Base-by-base conservation (phyloP, 163 green algal species). In the Chlamydomonas reinhardtii region DNA sequence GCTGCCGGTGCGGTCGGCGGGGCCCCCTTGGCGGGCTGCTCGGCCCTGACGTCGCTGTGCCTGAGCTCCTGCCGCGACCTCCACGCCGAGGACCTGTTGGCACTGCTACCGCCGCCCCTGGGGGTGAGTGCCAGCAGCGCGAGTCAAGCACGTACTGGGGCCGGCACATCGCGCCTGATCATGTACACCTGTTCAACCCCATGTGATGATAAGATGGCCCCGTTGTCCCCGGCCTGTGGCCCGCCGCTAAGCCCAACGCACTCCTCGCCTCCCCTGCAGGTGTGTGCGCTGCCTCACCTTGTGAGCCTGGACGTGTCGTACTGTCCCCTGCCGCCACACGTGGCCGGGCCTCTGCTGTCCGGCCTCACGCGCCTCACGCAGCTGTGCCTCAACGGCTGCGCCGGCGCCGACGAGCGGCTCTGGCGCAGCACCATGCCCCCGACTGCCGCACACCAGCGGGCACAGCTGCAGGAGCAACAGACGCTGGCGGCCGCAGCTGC, bases 301-400 rank as follows among this genome's bases (percentile, higher is more conserved):
- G 19, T 17, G 16, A 74, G 80, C 24, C 83, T 94, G 39, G 91
- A 94, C 86, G 76, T 90, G 29, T 91, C 82, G 48, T 94, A 94
- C 88, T 93, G 90, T 78, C 39, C 66, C 11, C 71, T 94, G 37
- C 35, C 74, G 12, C 34, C 68, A 6, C 20, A 15, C 20, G 73
- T 84, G 24, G 68, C 88, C 37, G 66, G 74, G 9, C 65, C 75
- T 22, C 68, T 94, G 69, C 54, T 89, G 48, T 19, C 3, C 48
- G 43, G 81, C 43, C 83, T 79, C 32, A 73, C 73, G 25, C 74
- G 71, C 29, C 87, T 92, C 39, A 66, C 75, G 76, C 43, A 73
- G 32, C 74, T 94, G 37, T 73, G 74, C 0, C 73, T 94, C 32
- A 93, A 84, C 70, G 91, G 91, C 62, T 92, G 87, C 70, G 9